Evolutionary conservation across 192 early-diverging fungal species (phyloP).

Genomic region (Entomortierella beljakovae): DNA sequence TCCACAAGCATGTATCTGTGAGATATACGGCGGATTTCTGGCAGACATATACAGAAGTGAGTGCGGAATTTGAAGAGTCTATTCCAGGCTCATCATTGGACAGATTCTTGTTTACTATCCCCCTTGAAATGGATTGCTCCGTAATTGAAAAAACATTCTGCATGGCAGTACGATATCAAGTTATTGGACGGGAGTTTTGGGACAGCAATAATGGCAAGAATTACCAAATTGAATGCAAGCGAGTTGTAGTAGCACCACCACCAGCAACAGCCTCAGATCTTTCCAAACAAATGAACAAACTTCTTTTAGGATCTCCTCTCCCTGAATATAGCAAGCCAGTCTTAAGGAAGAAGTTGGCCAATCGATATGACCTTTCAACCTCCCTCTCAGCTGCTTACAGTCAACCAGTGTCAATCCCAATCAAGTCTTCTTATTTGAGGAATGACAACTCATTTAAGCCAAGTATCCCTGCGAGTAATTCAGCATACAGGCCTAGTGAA

Average conservation of each 20-base stretch:
- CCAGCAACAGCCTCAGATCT: slow-evolving; percentile 17
- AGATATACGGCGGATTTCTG: slow-evolving; percentile 88
- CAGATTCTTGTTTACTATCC: slow-evolving; percentile 78
- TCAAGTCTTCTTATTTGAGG: background rate
- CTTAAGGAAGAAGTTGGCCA: slow-evolving; percentile 38
- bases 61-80: slow-evolving; percentile 72
- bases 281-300: slow-evolving; percentile 43
- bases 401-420: slow-evolving; percentile 25
- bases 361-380: slow-evolving; percentile 51
- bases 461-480: slow-evolving; percentile 13
- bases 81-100: slow-evolving; percentile 63
- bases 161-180: slow-evolving; percentile 77
- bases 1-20: slow-evolving; percentile 81
- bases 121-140: slow-evolving; percentile 51
- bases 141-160: slow-evolving; percentile 56
- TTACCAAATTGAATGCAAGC: slow-evolving; percentile 72
- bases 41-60: slow-evolving; percentile 74
- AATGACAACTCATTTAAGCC: slow-evolving; percentile 1
- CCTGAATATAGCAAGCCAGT: slow-evolving; percentile 47
- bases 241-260: slow-evolving; percentile 25
- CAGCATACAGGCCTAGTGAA: slow-evolving; percentile 44
- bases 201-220: slow-evolving; percentile 95
- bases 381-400: slow-evolving; percentile 54
- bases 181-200: slow-evolving; percentile 83
- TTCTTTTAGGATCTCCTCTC: slow-evolving; percentile 25